Evolutionary conservation across 2,329 filamentous ascomycete species (phyloP).

Genomic region (Xylaria sp.): DNA sequence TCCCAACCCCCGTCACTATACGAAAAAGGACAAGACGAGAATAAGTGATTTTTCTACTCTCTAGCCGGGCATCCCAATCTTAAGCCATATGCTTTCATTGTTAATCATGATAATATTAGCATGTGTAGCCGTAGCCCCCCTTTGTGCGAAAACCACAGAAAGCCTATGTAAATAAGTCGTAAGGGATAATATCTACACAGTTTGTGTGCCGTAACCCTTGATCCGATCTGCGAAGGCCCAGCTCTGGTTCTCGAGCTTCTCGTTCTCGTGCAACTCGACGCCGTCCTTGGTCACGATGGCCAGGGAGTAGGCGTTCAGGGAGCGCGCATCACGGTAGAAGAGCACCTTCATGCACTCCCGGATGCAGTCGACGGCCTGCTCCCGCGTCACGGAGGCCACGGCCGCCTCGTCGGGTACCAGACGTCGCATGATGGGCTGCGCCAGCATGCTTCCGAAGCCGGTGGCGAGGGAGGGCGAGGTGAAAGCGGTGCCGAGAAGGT

Average conservation of each 20-base stretch:
- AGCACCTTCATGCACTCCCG: slow-evolving; percentile 98
- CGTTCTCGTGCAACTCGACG: slow-evolving; percentile 76
- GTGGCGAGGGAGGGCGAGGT: slow-evolving; percentile 83
- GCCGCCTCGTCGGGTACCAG: slow-evolving; percentile 79
- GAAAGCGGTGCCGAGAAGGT: slow-evolving; percentile 91
- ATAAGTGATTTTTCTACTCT: neutral
- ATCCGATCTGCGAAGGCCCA: slow-evolving; percentile 97
- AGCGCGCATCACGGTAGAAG: slow-evolving; percentile 93
- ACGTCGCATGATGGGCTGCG: slow-evolving; percentile 82
- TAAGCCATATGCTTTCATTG: too few species aligned
- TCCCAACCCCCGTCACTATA: too few species aligned
- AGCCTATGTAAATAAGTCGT: neutral
- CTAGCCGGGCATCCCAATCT: neutral
- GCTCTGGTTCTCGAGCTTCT: slow-evolving; percentile 91
- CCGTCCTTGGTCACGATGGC: slow-evolving; percentile 84
- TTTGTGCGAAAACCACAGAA: neutral
- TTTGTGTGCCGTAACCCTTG: slow-evolving; percentile 89
- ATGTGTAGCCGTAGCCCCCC: neutral
- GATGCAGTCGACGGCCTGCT: slow-evolving; percentile 73
- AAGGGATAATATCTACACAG: slow-evolving; percentile 38
- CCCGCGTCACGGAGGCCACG: slow-evolving; percentile 63
- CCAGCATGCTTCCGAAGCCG: slow-evolving; percentile 87
- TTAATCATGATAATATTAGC: neutral
- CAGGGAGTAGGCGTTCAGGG: slow-evolving; percentile 84
- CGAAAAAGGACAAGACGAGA: neutral